Conservation (phyloP, 2,329 filamentous ascomycete genomes). For the Gnomoniopsis sp. region DNA sequence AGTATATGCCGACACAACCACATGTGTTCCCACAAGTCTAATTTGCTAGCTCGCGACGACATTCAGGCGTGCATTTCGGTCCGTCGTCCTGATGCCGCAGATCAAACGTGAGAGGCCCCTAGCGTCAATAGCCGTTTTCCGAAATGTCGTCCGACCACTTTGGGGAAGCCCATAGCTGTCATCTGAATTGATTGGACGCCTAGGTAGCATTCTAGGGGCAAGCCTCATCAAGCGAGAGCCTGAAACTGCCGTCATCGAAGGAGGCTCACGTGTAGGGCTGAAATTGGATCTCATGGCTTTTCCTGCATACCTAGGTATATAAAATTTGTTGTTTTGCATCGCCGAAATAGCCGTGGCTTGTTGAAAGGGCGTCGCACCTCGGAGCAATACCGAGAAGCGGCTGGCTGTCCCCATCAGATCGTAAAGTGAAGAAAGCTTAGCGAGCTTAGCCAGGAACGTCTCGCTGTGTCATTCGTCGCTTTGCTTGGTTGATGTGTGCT, state of each 20-base stretch:
- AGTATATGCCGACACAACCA: not conserved
- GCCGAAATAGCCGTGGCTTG: too few relatives aligned
- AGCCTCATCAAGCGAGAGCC: not conserved
- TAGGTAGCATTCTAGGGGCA: not conserved
- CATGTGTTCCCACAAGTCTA: not conserved
- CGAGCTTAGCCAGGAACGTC: not conserved
- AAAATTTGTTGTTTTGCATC: too few relatives aligned
- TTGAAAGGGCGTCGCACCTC: too few relatives aligned
- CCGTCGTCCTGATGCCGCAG: slow-evolving; percentile 14
- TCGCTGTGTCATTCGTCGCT: not conserved
- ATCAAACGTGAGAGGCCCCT: slow-evolving; percentile 11
- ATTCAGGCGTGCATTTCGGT: not conserved
- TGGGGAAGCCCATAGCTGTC: not conserved
- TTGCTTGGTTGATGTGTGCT: not conserved
- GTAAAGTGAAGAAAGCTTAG: not conserved
- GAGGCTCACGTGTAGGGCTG: too few relatives aligned
- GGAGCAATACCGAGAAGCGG: too few relatives aligned
- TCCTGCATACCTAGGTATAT: too few relatives aligned
- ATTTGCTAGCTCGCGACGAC: not conserved
- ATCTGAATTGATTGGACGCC: not conserved
- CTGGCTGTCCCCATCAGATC: too few relatives aligned
- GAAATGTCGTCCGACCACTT: not conserved
- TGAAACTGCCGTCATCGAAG: too few relatives aligned
- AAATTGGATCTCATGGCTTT: too few relatives aligned
- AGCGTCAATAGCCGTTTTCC: not conserved